Evolutionary conservation across 2,329 filamentous ascomycete species (phyloP).

Genomic region (Xylaria sp.): DNA sequence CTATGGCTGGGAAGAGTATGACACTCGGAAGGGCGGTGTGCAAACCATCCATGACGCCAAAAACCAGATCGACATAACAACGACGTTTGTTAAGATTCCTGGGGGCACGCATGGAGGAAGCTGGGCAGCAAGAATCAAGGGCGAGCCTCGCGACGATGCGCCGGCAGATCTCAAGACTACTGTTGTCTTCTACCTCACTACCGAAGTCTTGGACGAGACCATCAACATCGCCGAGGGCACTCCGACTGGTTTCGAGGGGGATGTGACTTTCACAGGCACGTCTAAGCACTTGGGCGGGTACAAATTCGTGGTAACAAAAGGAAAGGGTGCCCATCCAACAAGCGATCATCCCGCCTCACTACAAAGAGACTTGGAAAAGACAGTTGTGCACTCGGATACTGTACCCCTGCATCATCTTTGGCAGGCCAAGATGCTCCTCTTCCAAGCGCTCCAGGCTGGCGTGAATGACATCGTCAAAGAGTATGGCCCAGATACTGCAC

Average conservation of each 20-base stretch:
- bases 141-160: conserved; percentile 73
- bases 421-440: conserved; percentile 75
- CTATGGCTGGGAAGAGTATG: conserved; percentile 98
- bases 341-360: conserved; percentile 70
- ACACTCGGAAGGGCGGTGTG: conserved; percentile 82
- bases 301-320: conserved; percentile 76
- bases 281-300: conserved; percentile 79
- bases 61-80: conserved; percentile 89
- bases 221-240: conserved; percentile 65
- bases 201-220: conserved; percentile 73
- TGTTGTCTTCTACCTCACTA: conserved; percentile 79
- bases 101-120: conserved; percentile 85
- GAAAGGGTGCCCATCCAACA: conserved; percentile 65
- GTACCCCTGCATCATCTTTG: conserved; percentile 74
- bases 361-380: conserved; percentile 75
- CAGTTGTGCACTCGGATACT: conserved; percentile 74
- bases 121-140: conserved; percentile 90
- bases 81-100: conserved; percentile 90
- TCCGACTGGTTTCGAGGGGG: conserved; percentile 55
- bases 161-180: conserved; percentile 73
- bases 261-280: conserved; percentile 73
- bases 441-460: conserved; percentile 58
- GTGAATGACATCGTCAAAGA: conserved; percentile 56
- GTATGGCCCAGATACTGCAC: conserved; percentile 64
- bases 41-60: conserved; percentile 90